Percentiles rank a stretch among this genome's conserved stretches.
These are phyloP conservation scores for Fusarium cicatricum DNA, from an alignment of 2,329 filamentous ascomycete genomes.

Conservation along the genomic window DNA sequence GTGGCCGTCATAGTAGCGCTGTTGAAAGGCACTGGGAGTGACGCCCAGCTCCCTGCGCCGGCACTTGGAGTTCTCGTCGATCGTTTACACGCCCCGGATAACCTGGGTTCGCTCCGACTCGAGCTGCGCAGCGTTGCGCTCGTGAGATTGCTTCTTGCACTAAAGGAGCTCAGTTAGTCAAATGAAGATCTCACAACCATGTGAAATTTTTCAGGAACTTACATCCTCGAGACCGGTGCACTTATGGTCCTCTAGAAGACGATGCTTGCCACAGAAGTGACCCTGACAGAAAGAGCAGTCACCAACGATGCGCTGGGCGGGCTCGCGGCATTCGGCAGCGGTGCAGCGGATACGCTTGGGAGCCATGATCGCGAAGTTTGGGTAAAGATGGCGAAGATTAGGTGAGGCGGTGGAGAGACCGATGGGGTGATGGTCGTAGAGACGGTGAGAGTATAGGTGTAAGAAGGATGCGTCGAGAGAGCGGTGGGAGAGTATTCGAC, in stretches of 20 bases:
- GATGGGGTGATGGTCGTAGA: constrained; percentile 18
- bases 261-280: constrained; percentile 94
- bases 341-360: constrained; percentile 85
- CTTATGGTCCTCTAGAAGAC: constrained; percentile 92
- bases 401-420: constrained; percentile 2
- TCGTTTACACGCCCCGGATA: constrained; percentile 82
- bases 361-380: constrained; percentile 58
- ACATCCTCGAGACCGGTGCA: constrained; percentile 91
- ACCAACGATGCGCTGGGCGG: constrained; percentile 91
- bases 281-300: constrained; percentile 96
- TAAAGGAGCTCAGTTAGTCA: constrained; percentile 43
- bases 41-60: constrained; percentile 31
- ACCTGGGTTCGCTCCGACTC: constrained; percentile 93
- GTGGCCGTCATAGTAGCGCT: constrained; percentile 35
- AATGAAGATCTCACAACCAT: background rate
- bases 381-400: background rate
- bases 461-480: constrained; percentile 8
- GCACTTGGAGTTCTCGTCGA: constrained; percentile 6
- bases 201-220: constrained; percentile 47
- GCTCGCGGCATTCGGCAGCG: constrained; percentile 88
- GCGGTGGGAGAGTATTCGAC: constrained; percentile 17
- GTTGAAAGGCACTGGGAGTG: constrained; percentile 20
- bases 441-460: constrained; percentile 24
- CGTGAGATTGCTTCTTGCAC: constrained; percentile 97
- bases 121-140: constrained; percentile 91